Evolutionary conservation across 148 eudicot genomes (phyloP).

Genomic region (Vaccinium macrocarpon): DNA sequence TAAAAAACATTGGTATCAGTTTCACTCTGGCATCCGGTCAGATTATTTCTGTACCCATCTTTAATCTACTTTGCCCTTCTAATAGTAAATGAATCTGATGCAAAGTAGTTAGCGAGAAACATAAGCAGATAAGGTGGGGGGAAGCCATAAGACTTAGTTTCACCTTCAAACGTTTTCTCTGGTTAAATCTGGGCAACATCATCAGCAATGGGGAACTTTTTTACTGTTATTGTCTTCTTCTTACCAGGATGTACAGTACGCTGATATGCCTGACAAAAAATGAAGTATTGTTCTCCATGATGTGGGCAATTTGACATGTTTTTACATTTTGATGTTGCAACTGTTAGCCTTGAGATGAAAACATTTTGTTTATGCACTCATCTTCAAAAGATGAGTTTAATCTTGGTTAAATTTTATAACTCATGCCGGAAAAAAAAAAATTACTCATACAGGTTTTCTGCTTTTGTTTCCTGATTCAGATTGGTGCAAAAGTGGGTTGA

Average conservation of each 20-base stretch:
- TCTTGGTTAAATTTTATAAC: neutral
- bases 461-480: slow-evolving; percentile 34
- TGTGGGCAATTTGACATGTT: neutral
- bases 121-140: neutral
- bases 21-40: neutral
- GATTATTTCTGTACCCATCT: neutral
- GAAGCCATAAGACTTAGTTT: neutral
- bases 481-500: slow-evolving; percentile 87
- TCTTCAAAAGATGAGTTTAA: neutral
- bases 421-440: neutral
- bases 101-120: neutral
- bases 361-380: slow-evolving; percentile 9
- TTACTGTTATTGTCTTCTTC: neutral
- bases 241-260: neutral
- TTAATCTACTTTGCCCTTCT: neutral
- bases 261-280: slow-evolving; percentile 3
- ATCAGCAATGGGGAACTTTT: neutral
- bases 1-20: neutral
- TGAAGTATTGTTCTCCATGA: neutral
- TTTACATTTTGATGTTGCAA: neutral
- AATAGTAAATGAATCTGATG: neutral
- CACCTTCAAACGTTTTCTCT: slow-evolving; percentile 5
- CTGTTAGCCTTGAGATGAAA: neutral
- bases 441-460: neutral
- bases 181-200: neutral